A percentile compares a stretch with the other conserved stretches of the same genome.
Conservation (phyloP, 139 green algal genomes). For the Nannochloris sp. region DNA sequence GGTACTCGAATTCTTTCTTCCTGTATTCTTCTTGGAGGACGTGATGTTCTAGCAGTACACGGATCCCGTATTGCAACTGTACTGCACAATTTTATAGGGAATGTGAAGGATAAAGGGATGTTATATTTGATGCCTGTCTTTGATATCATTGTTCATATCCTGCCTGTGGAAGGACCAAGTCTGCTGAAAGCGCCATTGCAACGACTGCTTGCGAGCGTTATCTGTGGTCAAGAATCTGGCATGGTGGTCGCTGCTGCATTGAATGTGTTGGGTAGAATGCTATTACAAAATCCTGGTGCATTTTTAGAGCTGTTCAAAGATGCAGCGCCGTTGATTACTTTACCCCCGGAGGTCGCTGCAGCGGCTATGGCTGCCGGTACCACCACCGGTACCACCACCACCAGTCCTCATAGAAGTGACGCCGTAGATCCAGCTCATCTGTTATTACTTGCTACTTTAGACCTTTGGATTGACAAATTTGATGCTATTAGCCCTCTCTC, state of each 20-base stretch:
- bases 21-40: conserved; percentile 59
- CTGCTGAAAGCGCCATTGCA: conserved; percentile 43
- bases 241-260: conserved; percentile 48
- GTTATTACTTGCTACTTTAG: conserved; percentile 41
- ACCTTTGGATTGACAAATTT: conserved; percentile 54
- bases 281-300: conserved; percentile 41
- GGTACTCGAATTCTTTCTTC: conserved; percentile 36
- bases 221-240: conserved; percentile 39
- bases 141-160: conserved; percentile 42
- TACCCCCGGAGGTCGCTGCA: neutral
- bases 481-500: conserved; percentile 34
- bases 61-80: conserved; percentile 39
- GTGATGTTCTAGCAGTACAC: conserved; percentile 52
- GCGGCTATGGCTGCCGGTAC: no score
- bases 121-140: conserved; percentile 51
- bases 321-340: neutral
- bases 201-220: conserved; percentile 41
- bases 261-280: conserved; percentile 56
- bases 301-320: conserved; percentile 39
- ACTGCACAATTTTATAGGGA: conserved; percentile 42
- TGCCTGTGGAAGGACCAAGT: conserved; percentile 31
- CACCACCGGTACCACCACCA: neutral
- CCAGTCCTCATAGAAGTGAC: neutral
- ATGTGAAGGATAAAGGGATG: conserved; percentile 52
- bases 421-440: neutral